phyloP scores from a whole-genome alignment of 129 eudicot genomes.

The Centrapalus pauciflorus region DNA sequence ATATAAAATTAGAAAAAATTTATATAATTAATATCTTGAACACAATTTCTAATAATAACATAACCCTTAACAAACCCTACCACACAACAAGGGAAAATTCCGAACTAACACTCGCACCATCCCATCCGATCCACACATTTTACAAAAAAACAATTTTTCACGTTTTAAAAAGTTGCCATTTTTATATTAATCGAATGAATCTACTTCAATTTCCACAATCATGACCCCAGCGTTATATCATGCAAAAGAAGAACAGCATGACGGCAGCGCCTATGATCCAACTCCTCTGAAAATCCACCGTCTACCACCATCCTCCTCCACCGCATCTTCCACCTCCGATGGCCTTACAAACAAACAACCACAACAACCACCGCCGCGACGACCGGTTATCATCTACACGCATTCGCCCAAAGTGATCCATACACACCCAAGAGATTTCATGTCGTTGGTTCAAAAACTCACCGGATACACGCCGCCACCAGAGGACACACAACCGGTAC shows the following conservation, averaged over 20 bases:
- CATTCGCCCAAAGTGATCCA: conserved; percentile 62
- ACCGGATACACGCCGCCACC: conserved; percentile 37
- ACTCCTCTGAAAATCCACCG: conserved; percentile 34
- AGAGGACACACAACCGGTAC: not conserved
- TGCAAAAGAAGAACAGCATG: conserved; percentile 33
- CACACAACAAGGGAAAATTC: conserved; percentile 7
- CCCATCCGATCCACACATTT: not conserved
- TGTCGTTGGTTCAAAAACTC: conserved; percentile 60
- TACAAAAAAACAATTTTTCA: conserved; percentile 4
- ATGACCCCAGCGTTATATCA: conserved; percentile 36
- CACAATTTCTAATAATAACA: too few relatives aligned
- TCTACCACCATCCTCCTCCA: conserved; percentile 9
- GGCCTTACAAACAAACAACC: conserved; percentile 4
- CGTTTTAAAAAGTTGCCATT: not conserved
- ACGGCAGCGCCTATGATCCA: conserved; percentile 14
- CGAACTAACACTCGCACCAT: conserved; percentile 3
- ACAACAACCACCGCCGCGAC: conserved; percentile 23
- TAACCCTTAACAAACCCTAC: conserved; percentile 17
- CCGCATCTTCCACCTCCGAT: conserved; percentile 26
- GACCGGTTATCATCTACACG: conserved; percentile 58
- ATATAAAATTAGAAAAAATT: too few relatives aligned
- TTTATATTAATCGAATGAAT: too few relatives aligned
- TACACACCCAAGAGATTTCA: conserved; percentile 54
- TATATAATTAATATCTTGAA: too few relatives aligned
- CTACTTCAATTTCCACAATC: not conserved